Evolutionary conservation across 441 rosid species (phyloP).

Genomic region (Populus trichocarpa): DNA sequence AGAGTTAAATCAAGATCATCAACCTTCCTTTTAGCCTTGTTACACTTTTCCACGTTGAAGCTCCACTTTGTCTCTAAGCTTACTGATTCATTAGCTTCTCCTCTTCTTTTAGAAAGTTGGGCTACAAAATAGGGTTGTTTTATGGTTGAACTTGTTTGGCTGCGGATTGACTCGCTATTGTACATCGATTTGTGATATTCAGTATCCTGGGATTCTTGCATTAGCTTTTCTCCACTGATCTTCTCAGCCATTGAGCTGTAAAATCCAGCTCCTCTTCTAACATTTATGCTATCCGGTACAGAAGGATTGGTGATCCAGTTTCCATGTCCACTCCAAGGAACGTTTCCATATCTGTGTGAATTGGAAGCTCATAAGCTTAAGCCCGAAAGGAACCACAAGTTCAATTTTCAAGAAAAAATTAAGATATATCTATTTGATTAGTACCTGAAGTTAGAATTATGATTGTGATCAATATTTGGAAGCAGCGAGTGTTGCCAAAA

Average conservation of each 20-base stretch:
- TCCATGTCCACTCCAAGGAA: constrained; percentile 12
- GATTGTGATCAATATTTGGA: constrained; percentile 14
- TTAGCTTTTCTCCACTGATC: not conserved
- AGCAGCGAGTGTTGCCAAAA: constrained; percentile 24
- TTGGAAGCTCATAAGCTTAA: not conserved
- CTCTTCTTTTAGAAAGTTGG: constrained; percentile 2
- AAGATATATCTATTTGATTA: not conserved
- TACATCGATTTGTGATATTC: not conserved
- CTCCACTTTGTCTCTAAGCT: constrained; percentile 5
- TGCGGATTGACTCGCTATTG: not conserved
- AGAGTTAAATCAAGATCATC: constrained; percentile 31
- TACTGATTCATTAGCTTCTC: not conserved
- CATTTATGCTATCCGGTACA: constrained; percentile 8
- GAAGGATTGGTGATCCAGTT: constrained; percentile 19
- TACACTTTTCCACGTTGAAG: not conserved
- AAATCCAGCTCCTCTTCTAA: not conserved
- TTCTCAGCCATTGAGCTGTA: constrained; percentile 3
- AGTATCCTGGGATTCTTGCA: constrained; percentile 1
- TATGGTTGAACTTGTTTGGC: not conserved
- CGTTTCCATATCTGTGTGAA: constrained; percentile 6
- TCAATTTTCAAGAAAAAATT: not conserved
- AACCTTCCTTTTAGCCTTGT: constrained; percentile 16
- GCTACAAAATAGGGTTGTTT: not conserved
- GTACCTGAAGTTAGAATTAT: constrained; percentile 29
- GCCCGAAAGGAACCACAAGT: not conserved